phyloP scores from a whole-genome alignment of 2,329 filamentous ascomycete genomes.

The Colletotrichum sp. region DNA sequence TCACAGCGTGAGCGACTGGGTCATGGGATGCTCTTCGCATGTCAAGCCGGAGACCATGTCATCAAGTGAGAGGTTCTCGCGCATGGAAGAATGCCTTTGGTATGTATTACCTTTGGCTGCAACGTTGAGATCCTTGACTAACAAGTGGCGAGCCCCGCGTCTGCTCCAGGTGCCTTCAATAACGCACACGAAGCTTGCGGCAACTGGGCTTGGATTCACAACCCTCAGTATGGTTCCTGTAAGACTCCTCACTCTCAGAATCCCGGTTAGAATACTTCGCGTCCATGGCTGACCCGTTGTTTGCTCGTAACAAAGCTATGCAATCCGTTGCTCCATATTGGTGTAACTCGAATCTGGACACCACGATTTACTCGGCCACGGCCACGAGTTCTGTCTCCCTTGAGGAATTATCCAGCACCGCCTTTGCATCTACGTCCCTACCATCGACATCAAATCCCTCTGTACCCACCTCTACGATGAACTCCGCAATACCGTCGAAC shows the following conservation, averaged over 20 bases:
- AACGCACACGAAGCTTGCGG: background rate
- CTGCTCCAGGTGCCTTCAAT: background rate
- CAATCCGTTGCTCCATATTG: background rate
- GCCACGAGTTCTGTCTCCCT: background rate
- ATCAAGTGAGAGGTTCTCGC: background rate
- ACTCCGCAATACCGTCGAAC: background rate
- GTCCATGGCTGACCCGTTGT: background rate
- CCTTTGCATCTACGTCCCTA: background rate
- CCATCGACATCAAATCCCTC: background rate
- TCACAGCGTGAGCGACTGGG: background rate
- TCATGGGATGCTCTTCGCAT: background rate
- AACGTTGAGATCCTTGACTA: background rate
- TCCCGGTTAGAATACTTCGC: background rate
- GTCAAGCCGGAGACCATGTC: background rate
- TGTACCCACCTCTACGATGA: background rate
- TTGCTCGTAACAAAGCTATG: background rate
- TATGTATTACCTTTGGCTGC: background rate
- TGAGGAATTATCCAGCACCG: background rate
- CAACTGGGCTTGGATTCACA: background rate
- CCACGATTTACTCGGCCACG: background rate
- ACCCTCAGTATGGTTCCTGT: background rate
- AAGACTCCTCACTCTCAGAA: background rate
- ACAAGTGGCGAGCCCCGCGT: background rate
- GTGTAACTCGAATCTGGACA: background rate
- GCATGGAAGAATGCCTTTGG: background rate